Evolutionary conservation across 768 basidiomycete species (phyloP).

Genomic region (Rhizopogon roseolus): DNA sequence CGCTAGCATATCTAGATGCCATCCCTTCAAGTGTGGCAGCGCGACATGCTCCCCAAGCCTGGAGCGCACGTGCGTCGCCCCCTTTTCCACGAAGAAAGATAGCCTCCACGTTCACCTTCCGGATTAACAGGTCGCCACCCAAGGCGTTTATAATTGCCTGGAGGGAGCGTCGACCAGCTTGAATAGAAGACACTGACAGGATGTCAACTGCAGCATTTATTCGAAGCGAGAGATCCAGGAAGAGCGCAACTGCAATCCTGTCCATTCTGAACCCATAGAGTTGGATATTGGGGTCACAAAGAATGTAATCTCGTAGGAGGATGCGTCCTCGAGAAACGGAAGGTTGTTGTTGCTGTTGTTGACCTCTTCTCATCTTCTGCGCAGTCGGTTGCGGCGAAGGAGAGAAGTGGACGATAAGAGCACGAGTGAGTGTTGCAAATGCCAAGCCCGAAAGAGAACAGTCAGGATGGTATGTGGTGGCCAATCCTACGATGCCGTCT

Average conservation of each 20-base stretch:
- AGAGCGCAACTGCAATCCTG: conserved; percentile 34
- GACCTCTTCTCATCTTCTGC: not conserved
- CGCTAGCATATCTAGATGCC: conserved; percentile 6
- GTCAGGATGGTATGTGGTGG: conserved; percentile 35
- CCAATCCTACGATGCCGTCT: conserved; percentile 32
- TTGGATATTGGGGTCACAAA: conserved; percentile 20
- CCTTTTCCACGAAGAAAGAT: conserved; percentile 29
- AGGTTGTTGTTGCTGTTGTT: not conserved
- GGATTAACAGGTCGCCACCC: conserved; percentile 30
- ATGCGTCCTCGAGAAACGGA: conserved; percentile 6
- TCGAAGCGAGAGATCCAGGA: conserved; percentile 31
- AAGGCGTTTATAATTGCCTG: conserved; percentile 30
- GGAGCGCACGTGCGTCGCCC: conserved; percentile 17
- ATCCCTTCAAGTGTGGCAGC: conserved; percentile 24
- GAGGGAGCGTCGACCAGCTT: conserved; percentile 24
- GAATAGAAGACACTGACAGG: conserved; percentile 23
- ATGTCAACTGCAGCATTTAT: conserved; percentile 37
- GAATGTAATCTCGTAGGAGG: conserved; percentile 27
- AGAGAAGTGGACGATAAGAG: conserved; percentile 30
- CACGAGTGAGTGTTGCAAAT: conserved; percentile 30
- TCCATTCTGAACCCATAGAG: conserved; percentile 47
- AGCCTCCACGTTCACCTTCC: conserved; percentile 18
- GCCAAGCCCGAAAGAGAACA: conserved; percentile 34
- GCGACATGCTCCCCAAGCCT: conserved; percentile 42
- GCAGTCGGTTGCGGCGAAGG: conserved; percentile 6